Base-by-base conservation (phyloP, 192 early-diverging fungal genomes). In the Rhizoclosmatium globosum region DNA sequence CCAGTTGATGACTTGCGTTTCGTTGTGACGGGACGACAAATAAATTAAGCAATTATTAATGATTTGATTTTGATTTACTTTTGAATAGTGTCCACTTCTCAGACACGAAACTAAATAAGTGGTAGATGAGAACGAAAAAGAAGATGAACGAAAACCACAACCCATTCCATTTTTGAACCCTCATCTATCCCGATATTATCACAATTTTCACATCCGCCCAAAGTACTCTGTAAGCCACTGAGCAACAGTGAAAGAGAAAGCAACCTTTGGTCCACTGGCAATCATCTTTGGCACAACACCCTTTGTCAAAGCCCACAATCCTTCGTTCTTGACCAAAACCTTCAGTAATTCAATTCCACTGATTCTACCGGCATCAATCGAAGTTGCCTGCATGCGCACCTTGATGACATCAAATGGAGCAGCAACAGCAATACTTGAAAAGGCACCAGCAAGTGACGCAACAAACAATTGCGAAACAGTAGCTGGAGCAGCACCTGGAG, bases 371-470 rank as follows among this genome's bases (percentile, higher is more conserved):
- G 88, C 86, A 19, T 95, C 95, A 80, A 95, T 93, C 76, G 94
- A 91, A 58, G 93, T 91, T 64, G 93, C 93, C 85, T 98, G 96
- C 83, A 98, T 94, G 64, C 96, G 92, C n/a, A 94, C 95, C 91
- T 98, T 98, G 85, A 98, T 93, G 15, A 98, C 95, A 84, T 98
- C 96, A 80, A 98, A 89, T 7, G 96, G 96, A 31, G 94, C 93
- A 13, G 95, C 94, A 21, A 98, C 92, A 7, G 93, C 92, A 80
- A 98, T 93, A 64, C 94, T 94, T 17, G 94, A 94, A 46, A 93
- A 86, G 15, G 96, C 93, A 38, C 95, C 96, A 66, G 91, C 94
- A 66, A 96, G 92, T 44, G 95, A 95, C 7, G 94, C 89, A 74
- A 90, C 89, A 83, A 96, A 95, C 88, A 93, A 94, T 79, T 98